phyloP scores from a whole-genome alignment of 192 early-diverging fungal species.

The Borealophlyctis nickersoniae region DNA sequence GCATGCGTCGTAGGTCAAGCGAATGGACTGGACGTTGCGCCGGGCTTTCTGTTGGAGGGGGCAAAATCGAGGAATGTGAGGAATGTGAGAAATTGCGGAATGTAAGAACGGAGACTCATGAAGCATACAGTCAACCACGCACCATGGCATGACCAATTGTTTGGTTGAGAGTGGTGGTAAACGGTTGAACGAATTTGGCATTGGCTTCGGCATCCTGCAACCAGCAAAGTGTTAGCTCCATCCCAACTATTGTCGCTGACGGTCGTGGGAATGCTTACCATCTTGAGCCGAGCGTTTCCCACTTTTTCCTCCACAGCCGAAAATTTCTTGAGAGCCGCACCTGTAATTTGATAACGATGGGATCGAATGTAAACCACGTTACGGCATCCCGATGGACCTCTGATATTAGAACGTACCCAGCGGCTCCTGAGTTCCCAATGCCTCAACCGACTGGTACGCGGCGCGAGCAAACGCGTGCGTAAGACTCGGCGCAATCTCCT shows the following conservation, averaged over 20 bases:
- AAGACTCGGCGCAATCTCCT: conserved; percentile 42
- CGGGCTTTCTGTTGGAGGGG: conserved; percentile 62
- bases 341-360: conserved; percentile 16
- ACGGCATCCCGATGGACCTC: not conserved
- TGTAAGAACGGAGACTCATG: too few species aligned
- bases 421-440: conserved; percentile 76
- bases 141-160: conserved; percentile 76
- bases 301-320: conserved; percentile 81
- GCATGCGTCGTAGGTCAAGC: conserved; percentile 83
- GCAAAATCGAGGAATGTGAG: not conserved
- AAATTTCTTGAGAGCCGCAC: conserved; percentile 82
- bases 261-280: conserved; percentile 20
- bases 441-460: conserved; percentile 61
- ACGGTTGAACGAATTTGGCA: conserved; percentile 74
- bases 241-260: conserved; percentile 5
- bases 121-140: too few species aligned
- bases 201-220: conserved; percentile 67
- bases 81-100: not conserved
- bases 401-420: conserved; percentile 45
- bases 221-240: conserved; percentile 27
- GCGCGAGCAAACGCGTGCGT: conserved; percentile 75
- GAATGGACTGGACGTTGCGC: conserved; percentile 74
- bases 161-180: conserved; percentile 65
- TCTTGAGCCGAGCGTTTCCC: conserved; percentile 68
- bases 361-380: not conserved